Evolutionary conservation across 306 rosid genomes (phyloP), one percentile per base, ranked within the genome.

Genomic region (Castanospermum australe): DNA sequence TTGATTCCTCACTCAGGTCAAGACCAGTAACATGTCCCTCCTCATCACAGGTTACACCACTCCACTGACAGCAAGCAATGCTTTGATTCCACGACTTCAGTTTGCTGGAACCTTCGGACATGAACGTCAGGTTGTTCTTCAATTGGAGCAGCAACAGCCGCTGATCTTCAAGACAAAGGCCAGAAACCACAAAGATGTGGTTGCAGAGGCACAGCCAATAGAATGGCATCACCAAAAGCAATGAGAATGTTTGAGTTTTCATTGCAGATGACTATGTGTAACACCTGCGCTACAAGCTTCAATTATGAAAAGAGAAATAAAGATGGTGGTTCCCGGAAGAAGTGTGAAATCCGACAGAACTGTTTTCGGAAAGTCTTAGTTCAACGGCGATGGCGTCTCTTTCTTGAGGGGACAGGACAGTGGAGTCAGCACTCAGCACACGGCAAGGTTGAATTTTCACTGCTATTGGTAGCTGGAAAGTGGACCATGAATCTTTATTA

Each of bases 21-120:
- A 81, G 70, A 10, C 80, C 71, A 22, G 30, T 44, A 32, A 81
- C 80, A n/a, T 35, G 71, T 7, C 84, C 76, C 8, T 78, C 28
- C 0, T 61, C 33, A 14, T 71, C 74, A 61, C 87, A 89, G 7
- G 66, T 44, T 1, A 90, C 87, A n/a, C 91, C 95, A 0, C 0
- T 33, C 94, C 94, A 86, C 5, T 59, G 5, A 67, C 88, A 83
- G 9, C 69, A 79, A 66, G 56, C 75, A 3, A 6, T 8, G 17
- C 2, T 82, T 20, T 10, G n/a, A 2, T 70, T 32, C 93, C 80
- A 73, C 0, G 1, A 1, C 2, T 0, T 52, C 7, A 84, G 70
- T 38, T 79, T 83, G 0, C 4, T 71, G 10, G 90, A 81, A 0
- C 0, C 0, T 1, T 10, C 0, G 5, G 4, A 0, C 0, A 2